Evolutionary conservation across 306 rosid species (phyloP), one percentile per base, ranked within the genome.

Genomic region (Rubus parviflorus): DNA sequence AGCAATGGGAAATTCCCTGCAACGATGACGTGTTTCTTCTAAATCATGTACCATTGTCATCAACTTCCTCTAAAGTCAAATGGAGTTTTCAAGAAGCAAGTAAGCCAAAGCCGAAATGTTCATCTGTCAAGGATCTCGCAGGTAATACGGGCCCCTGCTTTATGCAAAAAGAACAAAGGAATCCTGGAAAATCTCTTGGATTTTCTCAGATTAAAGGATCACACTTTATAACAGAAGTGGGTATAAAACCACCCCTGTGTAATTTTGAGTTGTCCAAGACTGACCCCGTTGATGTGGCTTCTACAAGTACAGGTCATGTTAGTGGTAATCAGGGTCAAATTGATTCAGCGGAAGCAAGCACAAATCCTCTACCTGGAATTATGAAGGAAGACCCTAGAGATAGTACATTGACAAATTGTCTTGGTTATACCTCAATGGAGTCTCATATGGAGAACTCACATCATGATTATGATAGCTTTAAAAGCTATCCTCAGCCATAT

Each of bases 1-100:
- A 91, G 83, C 90, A 91, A 79, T 85, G 86, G 58, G 98, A 89
- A 60, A 79, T 96, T 81, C 98, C 99, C 45, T 81, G 87, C 82
- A 96, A 93, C 73, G 96, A 89, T 83, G 96, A 92, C 52, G 87
- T 90, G 77, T 82, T 87, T 81, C 85, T 91, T 73, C 87, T 86
- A 63, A 86, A 82, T 78, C 83, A 71, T 38, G 79, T 66, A 20
- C 85, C 88, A 42, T 84, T 80, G 69, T 72, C 85, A 45, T 71
- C 88, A 51, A 74, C 62, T 69, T 57, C 85, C 57, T 76, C 46
- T 60, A 41, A 73, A 8, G 60, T 76, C 47, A 78, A 80, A 80
- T 41, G 60, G 72, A 80, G 57, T 65, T 71, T 52, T 76, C 77
- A 76, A 69, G 85, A 75, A 74, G 77, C 75, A 70, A 80, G 71